These are phyloP conservation scores for Aspergillus sclerotiicarbonarius DNA, from an alignment of 495 filamentous ascomycete genomes.

Conservation along the genomic window DNA sequence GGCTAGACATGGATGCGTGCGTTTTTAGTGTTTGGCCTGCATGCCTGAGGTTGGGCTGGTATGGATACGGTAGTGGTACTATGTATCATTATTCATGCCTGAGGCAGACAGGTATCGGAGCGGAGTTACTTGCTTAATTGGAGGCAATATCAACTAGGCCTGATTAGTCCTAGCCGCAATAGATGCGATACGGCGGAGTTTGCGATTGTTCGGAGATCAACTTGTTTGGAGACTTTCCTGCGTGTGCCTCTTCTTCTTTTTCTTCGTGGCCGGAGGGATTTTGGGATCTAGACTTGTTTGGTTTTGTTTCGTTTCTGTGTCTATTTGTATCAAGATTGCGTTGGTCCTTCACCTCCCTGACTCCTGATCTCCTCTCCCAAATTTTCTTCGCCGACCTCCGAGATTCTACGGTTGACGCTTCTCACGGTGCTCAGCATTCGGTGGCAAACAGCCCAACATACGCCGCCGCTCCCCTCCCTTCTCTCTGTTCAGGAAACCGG, in stretches of 20 bases:
- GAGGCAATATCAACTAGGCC: background rate
- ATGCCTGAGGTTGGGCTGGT: background rate
- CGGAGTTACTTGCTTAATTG: background rate
- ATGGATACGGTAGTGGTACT: background rate
- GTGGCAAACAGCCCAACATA: background rate
- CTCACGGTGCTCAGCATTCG: background rate
- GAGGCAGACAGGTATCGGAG: background rate
- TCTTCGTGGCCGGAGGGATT: background rate
- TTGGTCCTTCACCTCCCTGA: too few species aligned
- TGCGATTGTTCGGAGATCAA: background rate
- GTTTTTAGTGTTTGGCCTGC: background rate
- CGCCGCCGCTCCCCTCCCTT: too few species aligned
- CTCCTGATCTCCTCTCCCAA: background rate
- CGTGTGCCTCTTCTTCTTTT: background rate
- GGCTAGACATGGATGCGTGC: too few species aligned
- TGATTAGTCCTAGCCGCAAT: background rate
- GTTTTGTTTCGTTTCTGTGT: too few species aligned
- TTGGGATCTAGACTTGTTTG: too few species aligned
- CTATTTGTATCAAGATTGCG: too few species aligned
- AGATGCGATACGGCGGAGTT: background rate
- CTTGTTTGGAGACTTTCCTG: background rate
- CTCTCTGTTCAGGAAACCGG: too few species aligned
- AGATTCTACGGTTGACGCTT: background rate
- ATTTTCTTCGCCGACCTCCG: conserved; percentile 1
- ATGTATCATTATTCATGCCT: background rate